phyloP scores from a whole-genome alignment of 768 basidiomycete species.

The Cystobasidiopsis lactophilus region DNA sequence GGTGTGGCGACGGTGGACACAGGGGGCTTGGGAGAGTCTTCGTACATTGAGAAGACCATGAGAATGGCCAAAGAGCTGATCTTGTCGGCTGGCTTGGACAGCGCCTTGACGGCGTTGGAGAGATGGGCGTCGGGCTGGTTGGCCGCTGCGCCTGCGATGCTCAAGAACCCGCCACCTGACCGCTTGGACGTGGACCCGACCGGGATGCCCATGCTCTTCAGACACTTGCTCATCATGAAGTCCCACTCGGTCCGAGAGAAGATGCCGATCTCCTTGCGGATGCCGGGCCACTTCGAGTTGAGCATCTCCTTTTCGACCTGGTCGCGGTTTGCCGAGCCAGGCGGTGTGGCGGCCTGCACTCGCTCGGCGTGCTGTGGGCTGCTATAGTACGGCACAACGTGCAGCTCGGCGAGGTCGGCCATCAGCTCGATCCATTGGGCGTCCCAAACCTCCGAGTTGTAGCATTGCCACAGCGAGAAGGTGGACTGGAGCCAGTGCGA shows the following conservation, averaged over 20 bases:
- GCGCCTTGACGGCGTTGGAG: conserved; percentile 42
- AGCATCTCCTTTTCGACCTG: conserved; percentile 28
- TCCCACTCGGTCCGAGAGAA: conserved; percentile 66
- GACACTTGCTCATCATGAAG: conserved; percentile 67
- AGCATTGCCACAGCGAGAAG: conserved; percentile 65
- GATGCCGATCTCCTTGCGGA: conserved; percentile 55
- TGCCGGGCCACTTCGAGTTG: conserved; percentile 33
- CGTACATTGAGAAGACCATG: conserved; percentile 71
- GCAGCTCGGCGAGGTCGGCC: conserved; percentile 51
- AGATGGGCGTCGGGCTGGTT: conserved; percentile 21
- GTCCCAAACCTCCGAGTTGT: conserved; percentile 75
- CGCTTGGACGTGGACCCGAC: conserved; percentile 24
- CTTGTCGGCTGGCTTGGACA: conserved; percentile 26
- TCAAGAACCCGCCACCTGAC: conserved; percentile 7
- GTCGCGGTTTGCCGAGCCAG: conserved; percentile 24
- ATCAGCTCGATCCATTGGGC: conserved; percentile 73
- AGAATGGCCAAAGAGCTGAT: conserved; percentile 54
- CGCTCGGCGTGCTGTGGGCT: conserved; percentile 45
- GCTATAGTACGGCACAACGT: conserved; percentile 53
- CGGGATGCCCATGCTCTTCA: conserved; percentile 27
- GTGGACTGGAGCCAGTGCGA: conserved; percentile 53
- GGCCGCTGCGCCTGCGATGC: conserved; percentile 37
- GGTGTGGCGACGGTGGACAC: neutral
- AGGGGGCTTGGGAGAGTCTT: conserved; percentile 38
- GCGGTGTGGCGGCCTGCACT: conserved; percentile 14